phyloP scores from a whole-genome alignment of 495 filamentous ascomycete genomes.

The Apodospora peruviana region DNA sequence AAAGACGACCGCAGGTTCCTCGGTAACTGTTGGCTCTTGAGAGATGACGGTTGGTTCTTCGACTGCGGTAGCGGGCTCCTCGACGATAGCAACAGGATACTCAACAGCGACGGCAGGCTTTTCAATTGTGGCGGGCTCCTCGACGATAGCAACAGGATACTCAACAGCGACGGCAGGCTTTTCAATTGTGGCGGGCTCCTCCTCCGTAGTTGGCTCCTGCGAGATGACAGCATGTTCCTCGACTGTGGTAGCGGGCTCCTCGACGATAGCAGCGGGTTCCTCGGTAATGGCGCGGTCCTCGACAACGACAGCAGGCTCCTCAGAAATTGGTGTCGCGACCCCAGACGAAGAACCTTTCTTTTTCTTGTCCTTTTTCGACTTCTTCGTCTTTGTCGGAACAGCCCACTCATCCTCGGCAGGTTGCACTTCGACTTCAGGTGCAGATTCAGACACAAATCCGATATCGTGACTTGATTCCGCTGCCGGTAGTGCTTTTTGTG shows the following conservation, averaged over 20 bases:
- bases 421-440: background rate
- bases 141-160: background rate
- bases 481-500: no score
- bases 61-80: background rate
- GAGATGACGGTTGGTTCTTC: background rate
- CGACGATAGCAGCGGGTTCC: background rate
- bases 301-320: background rate
- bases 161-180: background rate
- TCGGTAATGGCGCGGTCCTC: background rate
- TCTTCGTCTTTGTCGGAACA: conserved; percentile 11
- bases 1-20: no score
- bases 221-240: background rate
- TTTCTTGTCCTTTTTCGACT: conserved; percentile 25
- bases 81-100: background rate
- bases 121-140: background rate
- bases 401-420: conserved; percentile 3
- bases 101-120: background rate
- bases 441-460: background rate
- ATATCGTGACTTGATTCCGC: background rate
- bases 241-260: background rate
- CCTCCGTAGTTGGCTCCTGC: no score
- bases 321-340: conserved; percentile 1
- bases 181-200: background rate
- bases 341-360: conserved; percentile 14
- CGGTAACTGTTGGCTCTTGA: no score